Percentiles rank a stretch among this genome's conserved stretches.
These are phyloP conservation scores for Lophiostoma macrostomum DNA, from an alignment of 495 filamentous ascomycete genomes.

Conservation along the genomic window DNA sequence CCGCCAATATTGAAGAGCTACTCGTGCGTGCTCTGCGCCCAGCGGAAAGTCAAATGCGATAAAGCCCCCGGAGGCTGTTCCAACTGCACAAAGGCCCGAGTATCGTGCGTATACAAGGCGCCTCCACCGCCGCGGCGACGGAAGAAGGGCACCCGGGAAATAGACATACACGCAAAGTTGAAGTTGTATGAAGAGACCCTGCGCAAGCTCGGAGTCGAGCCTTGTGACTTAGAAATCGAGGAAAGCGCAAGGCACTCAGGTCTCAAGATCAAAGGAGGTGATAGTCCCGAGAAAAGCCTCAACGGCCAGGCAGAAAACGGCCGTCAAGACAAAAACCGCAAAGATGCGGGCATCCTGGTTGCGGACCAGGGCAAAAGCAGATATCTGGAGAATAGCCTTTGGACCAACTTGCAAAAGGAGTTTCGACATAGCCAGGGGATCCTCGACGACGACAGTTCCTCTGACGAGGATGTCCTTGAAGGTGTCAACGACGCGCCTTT, in stretches of 20 bases:
- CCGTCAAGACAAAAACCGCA: neutral
- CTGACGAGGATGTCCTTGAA: slow-evolving; percentile 7
- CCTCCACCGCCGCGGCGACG: slow-evolving; percentile 23
- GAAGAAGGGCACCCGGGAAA: slow-evolving; percentile 20
- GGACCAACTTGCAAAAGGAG: slow-evolving; percentile 23
- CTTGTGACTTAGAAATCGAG: slow-evolving; percentile 12
- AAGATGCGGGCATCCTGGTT: slow-evolving; percentile 11
- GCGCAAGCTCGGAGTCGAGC: slow-evolving; percentile 25
- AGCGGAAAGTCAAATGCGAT: slow-evolving; percentile 33
- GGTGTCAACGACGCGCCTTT: neutral
- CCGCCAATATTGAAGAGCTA: too few species aligned
- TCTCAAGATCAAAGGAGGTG: too few species aligned
- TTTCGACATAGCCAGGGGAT: slow-evolving; percentile 27
- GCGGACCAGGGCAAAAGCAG: slow-evolving; percentile 17
- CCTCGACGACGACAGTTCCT: slow-evolving; percentile 21
- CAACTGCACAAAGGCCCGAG: slow-evolving; percentile 27
- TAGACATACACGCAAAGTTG: slow-evolving; percentile 19
- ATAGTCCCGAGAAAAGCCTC: neutral
- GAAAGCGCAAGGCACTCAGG: neutral
- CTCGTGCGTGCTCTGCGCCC: slow-evolving; percentile 31
- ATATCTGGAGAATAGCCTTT: slow-evolving; percentile 29
- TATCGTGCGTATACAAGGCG: slow-evolving; percentile 27
- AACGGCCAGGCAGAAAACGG: neutral
- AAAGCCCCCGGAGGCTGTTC: slow-evolving; percentile 23
- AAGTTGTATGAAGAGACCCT: slow-evolving; percentile 27